Evolutionary conservation across 306 rosid genomes (phyloP).

Genomic region (Bauhinia variegata): DNA sequence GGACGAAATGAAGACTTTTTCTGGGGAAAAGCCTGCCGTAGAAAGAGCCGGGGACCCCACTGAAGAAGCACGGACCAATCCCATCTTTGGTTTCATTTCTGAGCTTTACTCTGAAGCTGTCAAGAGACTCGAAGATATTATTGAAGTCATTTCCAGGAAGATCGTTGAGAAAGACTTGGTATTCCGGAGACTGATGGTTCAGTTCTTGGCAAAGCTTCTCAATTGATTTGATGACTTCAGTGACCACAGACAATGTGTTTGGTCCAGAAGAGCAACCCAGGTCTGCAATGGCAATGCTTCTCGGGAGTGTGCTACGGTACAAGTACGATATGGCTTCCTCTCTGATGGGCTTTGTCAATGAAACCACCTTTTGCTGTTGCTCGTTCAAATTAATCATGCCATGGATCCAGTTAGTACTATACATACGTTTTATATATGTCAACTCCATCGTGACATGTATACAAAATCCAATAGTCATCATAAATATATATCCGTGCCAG

Average conservation of each 20-base stretch:
- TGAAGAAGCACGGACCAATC: conserved; percentile 45
- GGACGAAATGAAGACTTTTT: conserved; percentile 50
- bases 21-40: conserved; percentile 56
- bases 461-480: no score
- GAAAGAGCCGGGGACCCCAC: conserved; percentile 62
- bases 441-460: no score
- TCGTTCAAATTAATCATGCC: not conserved
- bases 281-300: conserved; percentile 39
- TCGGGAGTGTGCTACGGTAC: conserved; percentile 16
- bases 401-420: no score
- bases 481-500: no score
- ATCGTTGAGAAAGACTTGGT: no score
- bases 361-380: conserved; percentile 37
- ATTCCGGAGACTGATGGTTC: conserved; percentile 24
- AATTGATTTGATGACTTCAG: conserved; percentile 33
- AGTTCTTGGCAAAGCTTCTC: conserved; percentile 20
- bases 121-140: conserved; percentile 46
- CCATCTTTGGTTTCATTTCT: conserved; percentile 20
- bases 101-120: conserved; percentile 36
- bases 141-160: conserved; percentile 62
- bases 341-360: conserved; percentile 31
- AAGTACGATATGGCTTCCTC: conserved; percentile 38
- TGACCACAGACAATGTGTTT: conserved; percentile 37
- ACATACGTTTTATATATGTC: no score
- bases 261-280: conserved; percentile 54